These are phyloP conservation scores for Acrocalymma vagum DNA, from an alignment of 2,329 filamentous ascomycete genomes.

Conservation along the genomic window DNA sequence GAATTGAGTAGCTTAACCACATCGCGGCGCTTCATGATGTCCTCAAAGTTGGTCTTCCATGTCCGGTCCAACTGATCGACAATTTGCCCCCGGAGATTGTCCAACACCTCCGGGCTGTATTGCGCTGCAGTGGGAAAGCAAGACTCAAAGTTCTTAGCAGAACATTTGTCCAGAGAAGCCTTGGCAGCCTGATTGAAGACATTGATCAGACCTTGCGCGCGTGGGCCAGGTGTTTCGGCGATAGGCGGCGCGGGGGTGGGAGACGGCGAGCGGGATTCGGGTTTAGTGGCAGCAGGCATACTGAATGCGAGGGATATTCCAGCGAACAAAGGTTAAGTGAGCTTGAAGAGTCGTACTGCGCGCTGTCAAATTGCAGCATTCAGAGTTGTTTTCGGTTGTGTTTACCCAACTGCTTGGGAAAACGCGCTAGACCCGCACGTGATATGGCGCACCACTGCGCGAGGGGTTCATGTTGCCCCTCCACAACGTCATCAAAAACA, in stretches of 20 bases:
- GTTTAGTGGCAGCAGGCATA: slow-evolving; percentile 41
- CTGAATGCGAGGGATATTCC: slow-evolving; percentile 12
- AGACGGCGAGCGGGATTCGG: slow-evolving; percentile 55
- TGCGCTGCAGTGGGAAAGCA: slow-evolving; percentile 71
- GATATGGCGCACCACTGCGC: slow-evolving; percentile 15
- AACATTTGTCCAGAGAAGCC: slow-evolving; percentile 68
- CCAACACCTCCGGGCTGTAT: slow-evolving; percentile 64
- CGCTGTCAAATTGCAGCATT: slow-evolving; percentile 4
- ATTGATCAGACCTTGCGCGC: slow-evolving; percentile 67
- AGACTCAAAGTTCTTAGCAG: slow-evolving; percentile 67
- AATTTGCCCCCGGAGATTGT: slow-evolving; percentile 66
- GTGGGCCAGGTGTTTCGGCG: slow-evolving; percentile 64
- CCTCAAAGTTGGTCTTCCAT: slow-evolving; percentile 67
- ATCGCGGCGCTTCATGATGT: slow-evolving; percentile 64
- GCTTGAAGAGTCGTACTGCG: slow-evolving; percentile 7
- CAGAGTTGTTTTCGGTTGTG: slow-evolving; percentile 8
- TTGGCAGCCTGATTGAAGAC: slow-evolving; percentile 67
- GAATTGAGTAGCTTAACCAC: slow-evolving; percentile 68
- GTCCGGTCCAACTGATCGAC: slow-evolving; percentile 66
- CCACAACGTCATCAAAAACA: no score
- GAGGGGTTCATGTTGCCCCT: no score
- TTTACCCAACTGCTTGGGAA: slow-evolving; percentile 12
- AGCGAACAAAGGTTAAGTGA: slow-evolving; percentile 13
- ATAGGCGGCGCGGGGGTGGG: slow-evolving; percentile 63
- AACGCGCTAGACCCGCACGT: slow-evolving; percentile 23